Conservation (phyloP, 305 asterid genomes). For the Striga hermonthica region DNA sequence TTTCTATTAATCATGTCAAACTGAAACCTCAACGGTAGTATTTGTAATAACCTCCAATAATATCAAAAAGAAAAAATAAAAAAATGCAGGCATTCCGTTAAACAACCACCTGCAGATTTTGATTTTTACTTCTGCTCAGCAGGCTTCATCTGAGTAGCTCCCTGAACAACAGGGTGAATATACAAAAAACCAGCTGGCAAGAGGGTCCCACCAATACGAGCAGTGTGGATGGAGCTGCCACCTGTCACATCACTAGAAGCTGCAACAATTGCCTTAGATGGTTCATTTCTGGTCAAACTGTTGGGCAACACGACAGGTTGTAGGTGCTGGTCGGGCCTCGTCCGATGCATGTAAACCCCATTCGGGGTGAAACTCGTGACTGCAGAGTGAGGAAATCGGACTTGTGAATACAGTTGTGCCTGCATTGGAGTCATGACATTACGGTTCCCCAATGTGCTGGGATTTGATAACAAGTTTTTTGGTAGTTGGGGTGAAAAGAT, state of each 20-base stretch:
- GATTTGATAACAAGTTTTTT: slow-evolving; percentile 45
- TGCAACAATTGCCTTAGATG: slow-evolving; percentile 69
- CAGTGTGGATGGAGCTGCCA: slow-evolving; percentile 46
- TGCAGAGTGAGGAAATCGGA: slow-evolving; percentile 45
- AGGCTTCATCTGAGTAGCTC: slow-evolving; percentile 58
- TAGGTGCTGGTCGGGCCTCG: slow-evolving; percentile 41
- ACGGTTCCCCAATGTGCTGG: slow-evolving; percentile 62
- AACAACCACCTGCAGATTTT: slow-evolving; percentile 48
- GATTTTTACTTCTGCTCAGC: slow-evolving; percentile 58
- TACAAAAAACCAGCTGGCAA: slow-evolving; percentile 54
- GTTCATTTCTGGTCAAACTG: slow-evolving; percentile 57
- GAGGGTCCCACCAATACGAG: slow-evolving; percentile 53
- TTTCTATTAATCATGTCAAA: too few species aligned
- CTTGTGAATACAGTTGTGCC: slow-evolving; percentile 49
- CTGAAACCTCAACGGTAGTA: too few species aligned
- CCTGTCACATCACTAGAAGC: slow-evolving; percentile 55
- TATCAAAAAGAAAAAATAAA: background rate
- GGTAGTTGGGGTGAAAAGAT: slow-evolving; percentile 32
- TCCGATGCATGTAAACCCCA: slow-evolving; percentile 54
- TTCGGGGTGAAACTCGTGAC: slow-evolving; percentile 38
- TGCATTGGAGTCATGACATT: slow-evolving; percentile 40
- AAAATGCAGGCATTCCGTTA: slow-evolving; percentile 2
- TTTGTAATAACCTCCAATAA: too few species aligned
- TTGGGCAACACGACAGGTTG: background rate
- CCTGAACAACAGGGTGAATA: slow-evolving; percentile 53